Percentiles rank a stretch among this genome's conserved stretches.
These are phyloP conservation scores for Bipolaris zeicola DNA, from an alignment of 2,329 filamentous ascomycete species.

Conservation along the genomic window DNA sequence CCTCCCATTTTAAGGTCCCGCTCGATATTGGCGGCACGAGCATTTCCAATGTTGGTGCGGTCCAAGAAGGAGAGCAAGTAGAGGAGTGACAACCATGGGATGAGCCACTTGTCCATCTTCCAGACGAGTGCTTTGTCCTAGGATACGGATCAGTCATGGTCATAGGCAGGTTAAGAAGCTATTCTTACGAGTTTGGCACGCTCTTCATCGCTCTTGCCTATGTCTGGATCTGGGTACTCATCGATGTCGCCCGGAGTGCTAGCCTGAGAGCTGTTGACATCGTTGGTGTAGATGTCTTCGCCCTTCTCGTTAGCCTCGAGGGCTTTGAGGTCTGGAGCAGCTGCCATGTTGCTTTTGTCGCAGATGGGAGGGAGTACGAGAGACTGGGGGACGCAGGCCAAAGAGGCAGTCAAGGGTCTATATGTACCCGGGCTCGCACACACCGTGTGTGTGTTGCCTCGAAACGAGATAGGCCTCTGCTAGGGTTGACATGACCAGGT, in stretches of 20 bases:
- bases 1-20: slow-evolving; percentile 47
- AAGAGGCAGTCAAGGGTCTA: slow-evolving; percentile 33
- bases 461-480: slow-evolving; percentile 14
- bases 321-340: slow-evolving; percentile 33
- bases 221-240: slow-evolving; percentile 44
- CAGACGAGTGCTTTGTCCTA: slow-evolving; percentile 48
- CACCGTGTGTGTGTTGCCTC: slow-evolving; percentile 11
- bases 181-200: slow-evolving; percentile 38
- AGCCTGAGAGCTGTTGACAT: slow-evolving; percentile 35
- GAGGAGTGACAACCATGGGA: slow-evolving; percentile 50
- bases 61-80: slow-evolving; percentile 52
- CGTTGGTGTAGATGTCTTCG: slow-evolving; percentile 29
- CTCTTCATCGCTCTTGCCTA: slow-evolving; percentile 43
- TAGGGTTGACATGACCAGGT: slow-evolving; percentile 24
- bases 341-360: slow-evolving; percentile 36
- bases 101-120: slow-evolving; percentile 51
- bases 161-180: not conserved
- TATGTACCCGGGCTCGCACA: slow-evolving; percentile 33
- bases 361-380: slow-evolving; percentile 19
- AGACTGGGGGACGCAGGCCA: slow-evolving; percentile 22
- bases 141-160: slow-evolving; percentile 18
- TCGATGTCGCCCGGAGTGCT: slow-evolving; percentile 36
- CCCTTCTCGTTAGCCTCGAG: slow-evolving; percentile 33
- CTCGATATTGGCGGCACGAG: slow-evolving; percentile 44
- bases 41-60: slow-evolving; percentile 54